A percentile compares a stretch with the other conserved stretches of the same genome.
These are phyloP conservation scores for Pharus latifolius DNA, from an alignment of 176 grass and related monocot species.

Conservation along the genomic window DNA sequence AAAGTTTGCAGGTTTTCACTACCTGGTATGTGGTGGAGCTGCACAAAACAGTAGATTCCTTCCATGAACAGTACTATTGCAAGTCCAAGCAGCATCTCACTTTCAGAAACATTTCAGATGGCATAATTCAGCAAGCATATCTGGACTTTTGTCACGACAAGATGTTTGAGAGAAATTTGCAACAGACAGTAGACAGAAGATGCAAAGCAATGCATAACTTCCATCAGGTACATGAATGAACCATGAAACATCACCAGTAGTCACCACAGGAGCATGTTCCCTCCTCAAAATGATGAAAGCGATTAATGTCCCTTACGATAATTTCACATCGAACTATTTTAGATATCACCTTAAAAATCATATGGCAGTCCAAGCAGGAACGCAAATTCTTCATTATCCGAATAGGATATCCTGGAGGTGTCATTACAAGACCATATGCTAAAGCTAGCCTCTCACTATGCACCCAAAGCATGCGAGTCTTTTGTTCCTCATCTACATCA, in stretches of 20 bases:
- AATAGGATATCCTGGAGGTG: constrained; percentile 26
- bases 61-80: no score
- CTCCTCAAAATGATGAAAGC: constrained; percentile 38
- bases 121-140: no score
- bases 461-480: constrained; percentile 37
- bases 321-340: constrained; percentile 29
- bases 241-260: constrained; percentile 23
- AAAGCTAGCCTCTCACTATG: constrained; percentile 48
- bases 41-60: no score
- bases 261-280: constrained; percentile 36
- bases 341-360: constrained; percentile 34
- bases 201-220: background rate
- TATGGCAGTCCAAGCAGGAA: constrained; percentile 42
- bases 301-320: constrained; percentile 38
- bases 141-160: no score
- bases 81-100: no score
- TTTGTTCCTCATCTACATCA: constrained; percentile 28
- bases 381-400: constrained; percentile 46
- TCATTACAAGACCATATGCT: constrained; percentile 40
- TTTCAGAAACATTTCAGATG: no score
- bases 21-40: no score
- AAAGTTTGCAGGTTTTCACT: no score
- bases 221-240: constrained; percentile 4
- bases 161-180: no score
- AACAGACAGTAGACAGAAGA: background rate